Conservation (phyloP, 2,329 filamentous ascomycete genomes). For the Lasiodiplodia sp. region DNA sequence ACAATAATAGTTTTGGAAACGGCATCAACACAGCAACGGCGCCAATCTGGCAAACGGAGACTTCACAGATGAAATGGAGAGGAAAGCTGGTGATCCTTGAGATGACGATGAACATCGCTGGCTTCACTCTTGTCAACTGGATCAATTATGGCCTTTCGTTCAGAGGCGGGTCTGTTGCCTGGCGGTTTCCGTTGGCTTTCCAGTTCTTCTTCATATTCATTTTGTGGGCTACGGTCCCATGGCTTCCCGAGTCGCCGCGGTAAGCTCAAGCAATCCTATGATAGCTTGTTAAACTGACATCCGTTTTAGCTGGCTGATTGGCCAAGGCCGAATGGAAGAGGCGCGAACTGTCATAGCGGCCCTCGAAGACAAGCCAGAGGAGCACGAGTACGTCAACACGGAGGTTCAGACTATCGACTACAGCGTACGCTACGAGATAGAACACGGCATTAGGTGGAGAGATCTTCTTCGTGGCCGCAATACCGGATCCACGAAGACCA, state of each 20-base stretch:
- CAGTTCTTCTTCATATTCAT: constrained; percentile 60
- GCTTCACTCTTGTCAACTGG: constrained; percentile 61
- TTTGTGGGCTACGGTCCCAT: constrained; percentile 54
- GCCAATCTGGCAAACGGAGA: constrained; percentile 61
- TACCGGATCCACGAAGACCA: constrained; percentile 52
- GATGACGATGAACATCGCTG: constrained; percentile 60
- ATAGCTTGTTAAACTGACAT: neutral
- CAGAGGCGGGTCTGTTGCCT: constrained; percentile 50
- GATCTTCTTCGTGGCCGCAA: constrained; percentile 57
- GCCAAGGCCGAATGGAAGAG: constrained; percentile 53
- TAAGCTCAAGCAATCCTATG: neutral
- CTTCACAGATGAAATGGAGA: constrained; percentile 50
- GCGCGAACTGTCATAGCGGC: constrained; percentile 57
- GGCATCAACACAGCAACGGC: constrained; percentile 60
- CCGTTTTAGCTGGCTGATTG: constrained; percentile 52
- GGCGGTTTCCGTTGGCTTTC: constrained; percentile 57
- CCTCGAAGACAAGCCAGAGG: constrained; percentile 53
- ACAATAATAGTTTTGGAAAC: constrained; percentile 52
- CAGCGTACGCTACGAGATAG: constrained; percentile 57
- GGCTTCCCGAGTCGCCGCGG: constrained; percentile 56
- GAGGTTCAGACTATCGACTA: constrained; percentile 56
- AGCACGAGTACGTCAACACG: constrained; percentile 55
- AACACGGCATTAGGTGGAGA: constrained; percentile 59
- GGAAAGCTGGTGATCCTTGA: constrained; percentile 57
- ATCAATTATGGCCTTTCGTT: constrained; percentile 61